Percentiles rank a stretch among this genome's conserved stretches.
These are phyloP conservation scores for Urostyla sp. DNA, from an alignment of 73 alveolate genomes.

Conservation along the genomic window DNA sequence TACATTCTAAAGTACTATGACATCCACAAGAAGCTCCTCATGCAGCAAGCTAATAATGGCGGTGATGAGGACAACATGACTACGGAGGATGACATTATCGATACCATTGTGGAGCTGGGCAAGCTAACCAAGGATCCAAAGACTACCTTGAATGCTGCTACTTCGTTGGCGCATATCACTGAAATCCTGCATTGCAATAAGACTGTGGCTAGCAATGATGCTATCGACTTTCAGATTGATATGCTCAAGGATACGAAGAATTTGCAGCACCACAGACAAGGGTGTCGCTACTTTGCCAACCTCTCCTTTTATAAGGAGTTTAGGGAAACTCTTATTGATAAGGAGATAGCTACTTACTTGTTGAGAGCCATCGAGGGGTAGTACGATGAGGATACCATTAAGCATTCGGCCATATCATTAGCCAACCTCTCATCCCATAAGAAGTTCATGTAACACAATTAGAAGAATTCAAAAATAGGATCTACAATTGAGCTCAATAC, in stretches of 20 bases:
- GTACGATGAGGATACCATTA: conserved; percentile 68
- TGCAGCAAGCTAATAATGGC: not conserved
- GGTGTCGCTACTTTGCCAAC: conserved; percentile 76
- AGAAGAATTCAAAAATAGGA: conserved; percentile 39
- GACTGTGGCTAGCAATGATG: conserved; percentile 67
- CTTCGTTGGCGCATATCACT: conserved; percentile 73
- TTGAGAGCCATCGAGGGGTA: conserved; percentile 66
- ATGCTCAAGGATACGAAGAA: conserved; percentile 72
- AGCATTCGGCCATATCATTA: conserved; percentile 69
- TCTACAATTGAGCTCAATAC: too few species aligned
- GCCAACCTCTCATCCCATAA: conserved; percentile 69
- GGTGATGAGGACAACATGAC: conserved; percentile 4
- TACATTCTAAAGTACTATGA: conserved; percentile 66
- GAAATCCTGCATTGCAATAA: conserved; percentile 70
- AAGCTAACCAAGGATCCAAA: conserved; percentile 62
- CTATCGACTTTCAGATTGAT: conserved; percentile 72
- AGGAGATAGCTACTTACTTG: conserved; percentile 60
- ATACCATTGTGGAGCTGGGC: conserved; percentile 64
- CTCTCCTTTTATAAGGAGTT: conserved; percentile 55
- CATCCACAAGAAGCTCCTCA: conserved; percentile 43
- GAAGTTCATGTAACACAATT: conserved; percentile 55
- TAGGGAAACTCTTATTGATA: conserved; percentile 54
- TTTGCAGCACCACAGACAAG: conserved; percentile 67
- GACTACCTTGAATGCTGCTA: conserved; percentile 70
- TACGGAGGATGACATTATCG: conserved; percentile 58